A percentile compares a stretch with the other conserved stretches of the same genome.
These are phyloP conservation scores for Fremontodendron californicum DNA, from an alignment of 345 rosid genomes.

Conservation along the genomic window DNA sequence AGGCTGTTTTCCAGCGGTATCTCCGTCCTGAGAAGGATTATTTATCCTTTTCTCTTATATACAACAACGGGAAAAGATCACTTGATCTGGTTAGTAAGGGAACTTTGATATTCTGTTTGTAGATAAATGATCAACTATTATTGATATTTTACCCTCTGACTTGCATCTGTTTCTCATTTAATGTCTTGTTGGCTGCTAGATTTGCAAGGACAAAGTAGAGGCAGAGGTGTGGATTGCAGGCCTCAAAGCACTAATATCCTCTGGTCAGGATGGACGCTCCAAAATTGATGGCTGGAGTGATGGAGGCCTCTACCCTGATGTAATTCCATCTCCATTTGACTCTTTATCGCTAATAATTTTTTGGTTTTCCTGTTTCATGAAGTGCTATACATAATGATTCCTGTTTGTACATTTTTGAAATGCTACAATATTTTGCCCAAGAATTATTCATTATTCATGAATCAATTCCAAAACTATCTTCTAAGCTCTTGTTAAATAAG, in stretches of 20 bases:
- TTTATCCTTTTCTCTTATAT: slow-evolving; percentile 83
- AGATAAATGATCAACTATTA: background rate
- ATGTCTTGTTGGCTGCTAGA: slow-evolving; percentile 38
- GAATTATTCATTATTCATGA: background rate
- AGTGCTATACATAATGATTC: background rate
- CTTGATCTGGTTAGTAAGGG: slow-evolving; percentile 85
- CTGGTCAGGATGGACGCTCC: slow-evolving; percentile 83
- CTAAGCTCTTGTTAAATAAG: background rate
- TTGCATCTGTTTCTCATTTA: slow-evolving; percentile 16
- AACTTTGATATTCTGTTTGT: slow-evolving; percentile 12
- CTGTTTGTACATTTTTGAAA: background rate
- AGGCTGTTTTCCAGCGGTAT: slow-evolving; percentile 87
- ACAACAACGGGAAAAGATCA: slow-evolving; percentile 76
- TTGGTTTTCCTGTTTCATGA: slow-evolving; percentile 7
- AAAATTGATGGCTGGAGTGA: slow-evolving; percentile 96
- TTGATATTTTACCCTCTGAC: background rate
- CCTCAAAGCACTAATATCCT: slow-evolving; percentile 63
- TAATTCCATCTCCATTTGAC: slow-evolving; percentile 36
- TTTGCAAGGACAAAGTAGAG: slow-evolving; percentile 94
- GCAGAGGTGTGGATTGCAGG: slow-evolving; percentile 92
- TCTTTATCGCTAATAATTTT: background rate
- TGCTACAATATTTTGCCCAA: background rate
- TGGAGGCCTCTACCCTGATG: slow-evolving; percentile 78
- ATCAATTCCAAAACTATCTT: background rate
- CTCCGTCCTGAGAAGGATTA: slow-evolving; percentile 84